A percentile compares a stretch with the other conserved stretches of the same genome.
These are phyloP conservation scores for Mollisia scopiformis DNA, from an alignment of 2,329 filamentous ascomycete genomes.

Conservation along the genomic window DNA sequence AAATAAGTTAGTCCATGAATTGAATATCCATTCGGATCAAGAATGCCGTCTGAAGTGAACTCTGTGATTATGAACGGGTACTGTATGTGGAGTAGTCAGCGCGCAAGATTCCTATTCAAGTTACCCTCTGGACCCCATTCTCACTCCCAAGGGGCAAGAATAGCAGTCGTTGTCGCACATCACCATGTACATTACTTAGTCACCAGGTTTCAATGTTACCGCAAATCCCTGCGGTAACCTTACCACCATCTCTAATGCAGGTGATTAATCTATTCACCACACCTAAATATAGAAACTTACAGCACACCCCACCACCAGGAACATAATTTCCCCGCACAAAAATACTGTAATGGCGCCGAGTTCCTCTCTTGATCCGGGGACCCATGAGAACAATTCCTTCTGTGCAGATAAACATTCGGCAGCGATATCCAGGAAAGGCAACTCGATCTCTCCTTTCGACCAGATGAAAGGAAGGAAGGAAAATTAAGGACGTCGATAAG, in stretches of 20 bases:
- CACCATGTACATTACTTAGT: too few species aligned
- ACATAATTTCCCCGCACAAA: too few species aligned
- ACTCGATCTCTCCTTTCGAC: too few species aligned
- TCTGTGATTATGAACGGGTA: background rate
- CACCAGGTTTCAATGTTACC: background rate
- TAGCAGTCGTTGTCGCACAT: background rate
- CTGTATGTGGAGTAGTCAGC: too few species aligned
- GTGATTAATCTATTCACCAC: background rate
- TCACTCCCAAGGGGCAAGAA: background rate
- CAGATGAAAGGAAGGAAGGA: too few species aligned
- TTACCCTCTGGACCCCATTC: background rate
- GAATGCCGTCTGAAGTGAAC: background rate
- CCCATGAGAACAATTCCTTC: too few species aligned
- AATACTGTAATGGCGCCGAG: too few species aligned
- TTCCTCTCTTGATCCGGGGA: too few species aligned
- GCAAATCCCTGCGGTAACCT: background rate
- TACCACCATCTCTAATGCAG: background rate
- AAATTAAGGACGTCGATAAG: background rate
- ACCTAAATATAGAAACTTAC: background rate
- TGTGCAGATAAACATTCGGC: too few species aligned
- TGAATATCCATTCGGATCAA: background rate
- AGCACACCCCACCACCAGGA: background rate
- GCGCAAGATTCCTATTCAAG: background rate
- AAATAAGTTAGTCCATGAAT: background rate
- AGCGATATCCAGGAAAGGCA: too few species aligned